A percentile compares a stretch with the other conserved stretches of the same genome.
phyloP scores from a whole-genome alignment of 768 basidiomycete genomes.

The Mycena filopes region DNA sequence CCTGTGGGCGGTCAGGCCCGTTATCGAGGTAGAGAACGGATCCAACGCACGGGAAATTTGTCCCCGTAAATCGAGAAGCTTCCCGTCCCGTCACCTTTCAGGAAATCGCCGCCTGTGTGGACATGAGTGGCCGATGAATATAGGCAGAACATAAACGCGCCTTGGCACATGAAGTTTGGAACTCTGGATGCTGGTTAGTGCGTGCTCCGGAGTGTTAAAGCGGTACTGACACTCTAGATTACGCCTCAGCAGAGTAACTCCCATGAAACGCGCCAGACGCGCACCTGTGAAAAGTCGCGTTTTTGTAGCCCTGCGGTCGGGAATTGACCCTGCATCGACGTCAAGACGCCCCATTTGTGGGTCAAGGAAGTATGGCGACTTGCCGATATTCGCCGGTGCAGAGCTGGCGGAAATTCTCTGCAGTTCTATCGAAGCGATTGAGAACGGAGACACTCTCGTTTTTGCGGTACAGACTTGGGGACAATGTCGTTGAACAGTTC shows the following conservation, averaged over 20 bases:
- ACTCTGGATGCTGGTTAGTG: conserved; percentile 58
- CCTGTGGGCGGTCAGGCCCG: conserved; percentile 53
- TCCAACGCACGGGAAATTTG: conserved; percentile 79
- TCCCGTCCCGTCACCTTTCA: conserved; percentile 95
- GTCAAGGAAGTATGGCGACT: conserved; percentile 11
- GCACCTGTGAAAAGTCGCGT: conserved; percentile 91
- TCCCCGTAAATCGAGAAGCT: conserved; percentile 97
- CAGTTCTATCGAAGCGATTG: conserved; percentile 68
- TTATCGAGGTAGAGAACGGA: background rate
- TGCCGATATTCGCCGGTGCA: conserved; percentile 98
- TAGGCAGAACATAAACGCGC: conserved; percentile 45
- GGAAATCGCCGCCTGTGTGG: conserved; percentile 85
- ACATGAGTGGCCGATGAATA: background rate
- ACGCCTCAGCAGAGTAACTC: conserved; percentile 31
- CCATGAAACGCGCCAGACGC: conserved; percentile 35
- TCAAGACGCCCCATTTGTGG: conserved; percentile 10
- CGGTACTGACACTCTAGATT: conserved; percentile 72
- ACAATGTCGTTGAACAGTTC: conserved; percentile 96
- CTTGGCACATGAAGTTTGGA: conserved; percentile 97
- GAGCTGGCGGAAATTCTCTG: conserved; percentile 97
- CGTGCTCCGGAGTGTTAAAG: conserved; percentile 13
- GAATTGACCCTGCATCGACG: conserved; percentile 71
- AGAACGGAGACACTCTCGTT: background rate
- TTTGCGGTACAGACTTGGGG: conserved; percentile 74
- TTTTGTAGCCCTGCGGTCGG: conserved; percentile 91